These are phyloP conservation scores for Phytophthora kernoviae DNA, from an alignment of 352 stramenopile species.

Conservation along the genomic window DNA sequence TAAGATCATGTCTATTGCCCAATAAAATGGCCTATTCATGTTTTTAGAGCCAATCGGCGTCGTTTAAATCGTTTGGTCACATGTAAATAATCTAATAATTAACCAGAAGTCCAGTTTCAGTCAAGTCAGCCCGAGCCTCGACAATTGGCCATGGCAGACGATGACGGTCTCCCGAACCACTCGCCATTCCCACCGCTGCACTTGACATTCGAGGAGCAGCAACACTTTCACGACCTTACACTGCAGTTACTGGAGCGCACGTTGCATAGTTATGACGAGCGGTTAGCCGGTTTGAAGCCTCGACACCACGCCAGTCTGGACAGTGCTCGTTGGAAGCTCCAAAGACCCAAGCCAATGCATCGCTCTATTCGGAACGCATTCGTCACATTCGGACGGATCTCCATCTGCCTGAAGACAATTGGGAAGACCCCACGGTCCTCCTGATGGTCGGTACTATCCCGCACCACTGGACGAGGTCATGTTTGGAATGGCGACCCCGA, in stretches of 20 bases:
- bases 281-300: constrained; percentile 22
- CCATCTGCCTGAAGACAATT: constrained; percentile 34
- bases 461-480: constrained; percentile 64
- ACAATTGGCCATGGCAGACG: constrained; percentile 19
- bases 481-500: constrained; percentile 48
- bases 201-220: constrained; percentile 34
- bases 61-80: neutral
- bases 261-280: constrained; percentile 43
- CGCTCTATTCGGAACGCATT: constrained; percentile 39
- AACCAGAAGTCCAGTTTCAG: constrained; percentile 20
- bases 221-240: constrained; percentile 38
- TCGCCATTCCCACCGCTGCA: constrained; percentile 39
- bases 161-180: constrained; percentile 25
- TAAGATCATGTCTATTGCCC: no score
- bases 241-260: constrained; percentile 41
- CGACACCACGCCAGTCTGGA: constrained; percentile 33
- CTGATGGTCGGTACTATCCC: constrained; percentile 50
- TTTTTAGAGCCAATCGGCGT: neutral
- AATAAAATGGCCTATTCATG: neutral
- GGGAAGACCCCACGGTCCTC: constrained; percentile 34
- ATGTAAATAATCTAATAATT: no score
- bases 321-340: constrained; percentile 41
- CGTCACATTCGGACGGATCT: constrained; percentile 29
- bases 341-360: constrained; percentile 39
- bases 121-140: constrained; percentile 1